Base-by-base conservation (phyloP, 1,139 yeast genomes). In the Hemisphaericaspora lyxosophila region DNA sequence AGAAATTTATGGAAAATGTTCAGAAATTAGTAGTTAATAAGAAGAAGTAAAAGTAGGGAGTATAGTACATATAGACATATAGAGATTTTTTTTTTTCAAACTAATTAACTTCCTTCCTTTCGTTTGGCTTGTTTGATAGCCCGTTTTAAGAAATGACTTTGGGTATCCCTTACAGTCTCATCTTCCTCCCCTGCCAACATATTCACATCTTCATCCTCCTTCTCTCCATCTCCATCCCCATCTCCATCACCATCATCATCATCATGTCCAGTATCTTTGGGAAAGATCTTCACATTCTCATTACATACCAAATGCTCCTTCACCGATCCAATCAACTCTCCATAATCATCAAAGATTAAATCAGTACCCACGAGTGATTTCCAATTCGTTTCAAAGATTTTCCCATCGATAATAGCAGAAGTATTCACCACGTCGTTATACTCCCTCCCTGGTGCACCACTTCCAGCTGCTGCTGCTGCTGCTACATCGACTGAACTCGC, bases 351-450 rank as follows among this genome's bases (percentile, higher is more conserved):
- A 50, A 77, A 73, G 1, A 78, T 61, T 44, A 92, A 62, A 52
- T 90, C 97, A 0, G 95, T 85, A 0, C 98, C 98, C 1, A 87
- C 82, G 9, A 87, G 62, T 42, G 77, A 76, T 34, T 75, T 71
- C 97, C 97, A 92, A 26, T 71, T 67, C 1, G 96, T 94, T 54
- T 80, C 80, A 55, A 80, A 86, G 3, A 87, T 64, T 35, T 65
- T 67, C 12, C 72, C 73, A 45, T 70, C 73, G 5, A 67, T 59
- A 4, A 64, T 54, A 3, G 64, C 54, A 31, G 67, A 49, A 34
- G 64, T 61, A 39, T 59, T 59, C 18, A 66, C 51, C 1, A 56
- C 45, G 16, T 52, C 39, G 39, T 37, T 41, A n/a, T n/a, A n/a
- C n/a, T n/a, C n/a, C n/a, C n/a, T n/a, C n/a, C n/a, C n/a, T n/a